phyloP scores from a whole-genome alignment of 2,329 filamentous ascomycete genomes.

The Aspergillus tubingensis region DNA sequence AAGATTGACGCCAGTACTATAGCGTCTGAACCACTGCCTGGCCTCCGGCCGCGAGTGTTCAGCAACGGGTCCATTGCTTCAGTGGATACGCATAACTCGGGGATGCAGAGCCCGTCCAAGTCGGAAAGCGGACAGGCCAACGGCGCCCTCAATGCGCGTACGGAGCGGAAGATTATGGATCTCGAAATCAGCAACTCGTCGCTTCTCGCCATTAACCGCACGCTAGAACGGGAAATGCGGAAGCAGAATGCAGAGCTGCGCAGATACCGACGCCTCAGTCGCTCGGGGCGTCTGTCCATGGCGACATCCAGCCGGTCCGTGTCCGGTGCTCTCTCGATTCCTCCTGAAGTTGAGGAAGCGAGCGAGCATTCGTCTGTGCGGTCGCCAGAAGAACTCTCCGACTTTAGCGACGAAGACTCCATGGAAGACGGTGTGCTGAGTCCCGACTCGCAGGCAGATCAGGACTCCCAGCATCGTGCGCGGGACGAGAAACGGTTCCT shows the following conservation, averaged over 20 bases:
- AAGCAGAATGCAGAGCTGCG: conserved; percentile 89
- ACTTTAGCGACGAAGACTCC: conserved; percentile 43
- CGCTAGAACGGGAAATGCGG: conserved; percentile 83
- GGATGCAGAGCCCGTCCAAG: conserved; percentile 58
- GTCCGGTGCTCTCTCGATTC: conserved; percentile 49
- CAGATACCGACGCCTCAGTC: conserved; percentile 80
- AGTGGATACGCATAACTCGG: conserved; percentile 43
- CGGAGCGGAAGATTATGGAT: conserved; percentile 93
- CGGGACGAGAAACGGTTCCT: conserved; percentile 81
- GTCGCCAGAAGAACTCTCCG: conserved; percentile 41
- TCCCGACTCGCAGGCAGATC: conserved; percentile 35
- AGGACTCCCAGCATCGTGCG: conserved; percentile 58
- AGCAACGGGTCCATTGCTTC: conserved; percentile 37
- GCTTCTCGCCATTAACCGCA: conserved; percentile 90
- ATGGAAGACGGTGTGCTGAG: conserved; percentile 42
- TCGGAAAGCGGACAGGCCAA: conserved; percentile 55
- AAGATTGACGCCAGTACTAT: conserved; percentile 22
- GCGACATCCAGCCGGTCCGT: conserved; percentile 50
- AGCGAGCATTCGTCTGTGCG: conserved; percentile 34
- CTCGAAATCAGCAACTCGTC: conserved; percentile 96
- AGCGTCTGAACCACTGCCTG: conserved; percentile 30
- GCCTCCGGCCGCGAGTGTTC: conserved; percentile 33
- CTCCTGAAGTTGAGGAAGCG: conserved; percentile 46
- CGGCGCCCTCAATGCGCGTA: conserved; percentile 83
- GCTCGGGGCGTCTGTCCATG: conserved; percentile 72